Percentiles rank a stretch among this genome's conserved stretches.
Conservation (phyloP, 2,329 filamentous ascomycete species). For the Sclerotinia subarctica region DNA sequence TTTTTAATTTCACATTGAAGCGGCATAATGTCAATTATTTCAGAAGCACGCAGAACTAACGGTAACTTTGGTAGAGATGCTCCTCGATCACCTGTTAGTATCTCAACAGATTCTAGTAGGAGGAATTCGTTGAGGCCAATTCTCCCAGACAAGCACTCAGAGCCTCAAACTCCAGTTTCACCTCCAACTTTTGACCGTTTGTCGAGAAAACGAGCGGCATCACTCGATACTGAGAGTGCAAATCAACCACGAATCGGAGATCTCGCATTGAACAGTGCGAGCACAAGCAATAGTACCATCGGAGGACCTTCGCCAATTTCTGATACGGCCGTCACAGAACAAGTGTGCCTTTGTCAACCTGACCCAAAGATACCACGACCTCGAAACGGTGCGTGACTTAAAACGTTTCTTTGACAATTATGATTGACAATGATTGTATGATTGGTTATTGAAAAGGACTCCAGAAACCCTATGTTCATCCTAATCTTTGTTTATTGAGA, state of each 20-base stretch:
- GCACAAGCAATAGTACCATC: constrained; percentile 22
- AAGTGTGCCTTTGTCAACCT: constrained; percentile 67
- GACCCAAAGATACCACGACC: constrained; percentile 69
- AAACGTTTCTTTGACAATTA: constrained; percentile 28
- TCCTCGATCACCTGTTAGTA: constrained; percentile 33
- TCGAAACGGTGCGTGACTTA: constrained; percentile 59
- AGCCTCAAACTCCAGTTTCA: constrained; percentile 31
- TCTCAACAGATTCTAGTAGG: constrained; percentile 35
- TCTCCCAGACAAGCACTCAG: constrained; percentile 31
- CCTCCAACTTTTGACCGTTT: constrained; percentile 33
- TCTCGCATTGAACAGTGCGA: constrained; percentile 34
- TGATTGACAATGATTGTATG: constrained; percentile 25
- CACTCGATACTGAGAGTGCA: constrained; percentile 33
- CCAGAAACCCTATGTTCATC: constrained; percentile 17
- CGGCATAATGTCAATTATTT: constrained; percentile 32
- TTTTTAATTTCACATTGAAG: background rate
- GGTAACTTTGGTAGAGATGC: constrained; percentile 21
- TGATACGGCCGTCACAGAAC: constrained; percentile 32
- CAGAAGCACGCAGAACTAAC: constrained; percentile 24
- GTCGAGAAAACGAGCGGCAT: constrained; percentile 38
- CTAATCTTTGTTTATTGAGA: constrained; percentile 28
- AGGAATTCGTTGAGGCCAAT: constrained; percentile 30
- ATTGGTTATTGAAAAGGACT: constrained; percentile 25
- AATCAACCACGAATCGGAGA: constrained; percentile 35
- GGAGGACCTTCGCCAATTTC: constrained; percentile 25